Percentiles rank a stretch among this genome's conserved stretches.
Evolutionary conservation across 1,284 basidiomycete genomes (phyloP).

Genomic region (Moesziomyces antarcticus): DNA sequence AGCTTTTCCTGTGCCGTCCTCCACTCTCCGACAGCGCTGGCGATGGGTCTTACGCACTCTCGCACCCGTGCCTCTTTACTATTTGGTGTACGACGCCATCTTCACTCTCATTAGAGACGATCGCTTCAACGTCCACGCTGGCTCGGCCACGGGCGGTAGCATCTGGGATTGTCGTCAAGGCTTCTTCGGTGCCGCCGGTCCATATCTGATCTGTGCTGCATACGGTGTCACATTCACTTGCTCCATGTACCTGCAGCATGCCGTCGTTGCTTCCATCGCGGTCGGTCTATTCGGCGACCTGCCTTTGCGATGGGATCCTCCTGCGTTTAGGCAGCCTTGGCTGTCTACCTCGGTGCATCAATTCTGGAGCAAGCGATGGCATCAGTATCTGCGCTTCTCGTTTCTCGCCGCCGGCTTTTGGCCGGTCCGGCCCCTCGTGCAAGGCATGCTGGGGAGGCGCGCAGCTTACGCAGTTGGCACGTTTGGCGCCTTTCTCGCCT

Average conservation of each 20-base stretch:
- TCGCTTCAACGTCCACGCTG: conserved; percentile 22
- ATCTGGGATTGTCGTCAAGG: conserved; percentile 21
- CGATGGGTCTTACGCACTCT: conserved; percentile 14
- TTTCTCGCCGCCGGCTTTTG: conserved; percentile 32
- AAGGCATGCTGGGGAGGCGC: conserved; percentile 5
- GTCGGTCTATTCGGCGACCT: conserved; percentile 11
- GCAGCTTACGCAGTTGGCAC: conserved; percentile 17
- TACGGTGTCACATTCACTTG: conserved; percentile 12
- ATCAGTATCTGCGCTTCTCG: conserved; percentile 30
- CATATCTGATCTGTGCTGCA: conserved; percentile 18
- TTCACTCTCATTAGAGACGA: conserved; percentile 20
- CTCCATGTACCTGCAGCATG: conserved; percentile 10
- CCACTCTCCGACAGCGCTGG: conserved; percentile 4
- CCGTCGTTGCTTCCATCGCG: not conserved
- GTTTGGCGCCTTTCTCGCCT: conserved; percentile 27
- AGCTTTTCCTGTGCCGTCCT: conserved; percentile 19
- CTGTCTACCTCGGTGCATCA: conserved; percentile 22
- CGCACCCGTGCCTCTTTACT: conserved; percentile 2
- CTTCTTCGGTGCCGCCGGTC: conserved; percentile 22
- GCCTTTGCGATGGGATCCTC: conserved; percentile 35
- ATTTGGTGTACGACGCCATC: conserved; percentile 19
- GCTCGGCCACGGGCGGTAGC: conserved; percentile 8
- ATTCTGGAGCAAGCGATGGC: conserved; percentile 44
- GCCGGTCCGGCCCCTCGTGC: conserved; percentile 9
- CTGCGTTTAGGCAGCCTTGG: conserved; percentile 12